Conservation (phyloP, 2,329 filamentous ascomycete species). For the Phaeosphaeriaceae sp. region DNA sequence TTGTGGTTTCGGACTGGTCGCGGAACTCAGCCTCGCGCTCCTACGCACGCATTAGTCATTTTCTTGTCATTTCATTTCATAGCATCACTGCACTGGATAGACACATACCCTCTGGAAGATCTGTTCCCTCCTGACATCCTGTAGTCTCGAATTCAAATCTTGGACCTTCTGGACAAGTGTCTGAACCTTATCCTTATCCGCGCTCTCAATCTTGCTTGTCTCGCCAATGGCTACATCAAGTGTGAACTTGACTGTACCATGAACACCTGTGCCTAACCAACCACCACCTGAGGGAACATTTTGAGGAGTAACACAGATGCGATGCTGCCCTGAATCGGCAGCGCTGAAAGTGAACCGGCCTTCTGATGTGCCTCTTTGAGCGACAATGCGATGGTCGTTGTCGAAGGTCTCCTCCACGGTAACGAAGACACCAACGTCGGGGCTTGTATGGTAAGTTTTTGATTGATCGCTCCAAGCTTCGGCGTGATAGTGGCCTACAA, state of each 20-base stretch:
- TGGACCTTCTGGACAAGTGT: constrained; percentile 87
- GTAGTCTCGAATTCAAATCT: constrained; percentile 85
- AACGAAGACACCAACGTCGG: constrained; percentile 82
- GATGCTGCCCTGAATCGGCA: constrained; percentile 92
- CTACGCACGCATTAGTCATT: constrained; percentile 54
- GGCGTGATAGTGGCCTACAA: constrained; percentile 77
- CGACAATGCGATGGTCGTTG: constrained; percentile 95
- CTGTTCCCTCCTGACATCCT: constrained; percentile 92
- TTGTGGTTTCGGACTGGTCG: constrained; percentile 94
- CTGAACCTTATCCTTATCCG: constrained; percentile 90
- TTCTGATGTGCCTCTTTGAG: constrained; percentile 74
- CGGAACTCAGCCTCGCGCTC: constrained; percentile 98
- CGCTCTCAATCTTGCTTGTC: constrained; percentile 90
- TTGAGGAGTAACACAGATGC: constrained; percentile 88
- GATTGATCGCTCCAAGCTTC: constrained; percentile 79
- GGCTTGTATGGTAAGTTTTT: constrained; percentile 73
- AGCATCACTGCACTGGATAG: background rate
- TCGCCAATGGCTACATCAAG: constrained; percentile 94
- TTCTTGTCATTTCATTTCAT: background rate
- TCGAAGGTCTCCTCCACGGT: constrained; percentile 97
- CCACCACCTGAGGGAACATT: constrained; percentile 71
- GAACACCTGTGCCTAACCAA: constrained; percentile 73
- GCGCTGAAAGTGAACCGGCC: constrained; percentile 96
- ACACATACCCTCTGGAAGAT: constrained; percentile 83
- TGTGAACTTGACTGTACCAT: constrained; percentile 80